Conservation (phyloP, 768 basidiomycete species). For the Collybiopsis confluens region DNA sequence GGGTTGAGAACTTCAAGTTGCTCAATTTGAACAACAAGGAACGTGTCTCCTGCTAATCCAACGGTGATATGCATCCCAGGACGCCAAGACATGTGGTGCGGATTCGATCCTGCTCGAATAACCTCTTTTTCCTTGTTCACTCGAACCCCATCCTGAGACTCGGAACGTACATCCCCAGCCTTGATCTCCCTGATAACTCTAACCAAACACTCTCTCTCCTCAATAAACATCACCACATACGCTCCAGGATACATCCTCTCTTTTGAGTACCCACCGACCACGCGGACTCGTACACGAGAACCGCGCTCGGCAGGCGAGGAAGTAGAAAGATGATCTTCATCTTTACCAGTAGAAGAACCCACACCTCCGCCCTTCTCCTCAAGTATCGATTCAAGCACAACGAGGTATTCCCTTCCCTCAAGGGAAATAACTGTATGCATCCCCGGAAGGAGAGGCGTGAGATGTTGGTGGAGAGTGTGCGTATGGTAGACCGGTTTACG, state of each 20-base stretch:
- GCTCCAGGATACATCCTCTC: not conserved
- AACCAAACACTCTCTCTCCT: not conserved
- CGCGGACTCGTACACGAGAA: not conserved
- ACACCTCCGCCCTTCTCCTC: too few species aligned
- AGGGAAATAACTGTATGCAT: not conserved
- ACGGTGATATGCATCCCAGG: constrained; percentile 1
- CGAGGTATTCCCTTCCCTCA: not conserved
- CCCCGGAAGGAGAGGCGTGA: not conserved
- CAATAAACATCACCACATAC: constrained; percentile 1
- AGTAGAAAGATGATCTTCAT: too few species aligned
- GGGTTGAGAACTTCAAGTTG: not conserved
- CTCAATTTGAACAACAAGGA: constrained; percentile 1
- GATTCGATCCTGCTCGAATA: not conserved
- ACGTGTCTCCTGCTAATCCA: not conserved
- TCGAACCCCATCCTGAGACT: too few species aligned
- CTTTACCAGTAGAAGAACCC: too few species aligned
- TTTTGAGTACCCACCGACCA: not conserved
- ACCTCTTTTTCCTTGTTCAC: too few species aligned
- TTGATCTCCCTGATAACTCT: not conserved
- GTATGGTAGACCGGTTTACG: too few species aligned
- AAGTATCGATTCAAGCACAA: not conserved
- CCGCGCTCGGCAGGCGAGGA: too few species aligned
- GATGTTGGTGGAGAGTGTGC: not conserved
- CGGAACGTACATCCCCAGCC: too few species aligned
- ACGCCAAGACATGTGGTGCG: not conserved